A percentile compares a stretch with the other conserved stretches of the same genome.
Conservation (phyloP, 192 early-diverging fungal genomes). For the Coemansia sp. region DNA sequence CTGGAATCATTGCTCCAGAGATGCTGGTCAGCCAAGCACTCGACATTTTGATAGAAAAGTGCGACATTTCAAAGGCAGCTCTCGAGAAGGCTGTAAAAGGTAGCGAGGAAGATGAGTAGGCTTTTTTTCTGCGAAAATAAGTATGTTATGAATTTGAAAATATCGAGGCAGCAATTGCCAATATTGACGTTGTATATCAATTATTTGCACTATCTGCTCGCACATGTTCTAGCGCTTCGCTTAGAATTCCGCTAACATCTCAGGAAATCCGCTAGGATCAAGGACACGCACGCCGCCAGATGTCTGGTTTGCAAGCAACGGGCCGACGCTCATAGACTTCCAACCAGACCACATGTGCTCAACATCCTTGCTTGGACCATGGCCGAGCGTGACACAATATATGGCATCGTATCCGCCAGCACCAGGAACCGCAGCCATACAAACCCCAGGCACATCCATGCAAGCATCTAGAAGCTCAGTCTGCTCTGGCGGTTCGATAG, state of each 20-base stretch:
- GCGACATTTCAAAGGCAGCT: conserved; percentile 67
- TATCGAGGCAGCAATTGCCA: too few species aligned
- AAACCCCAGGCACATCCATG: conserved; percentile 74
- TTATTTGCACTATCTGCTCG: neutral
- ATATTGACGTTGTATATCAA: neutral
- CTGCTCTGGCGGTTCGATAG: conserved; percentile 90
- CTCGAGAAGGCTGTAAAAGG: conserved; percentile 38
- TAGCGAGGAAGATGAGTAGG: conserved; percentile 25
- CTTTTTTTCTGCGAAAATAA: neutral
- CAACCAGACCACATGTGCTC: conserved; percentile 69
- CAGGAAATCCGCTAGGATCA: conserved; percentile 18
- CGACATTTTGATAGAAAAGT: conserved; percentile 82
- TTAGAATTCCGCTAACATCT: conserved; percentile 11
- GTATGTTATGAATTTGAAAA: too few species aligned
- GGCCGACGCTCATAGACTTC: conserved; percentile 79
- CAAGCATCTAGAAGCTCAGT: conserved; percentile 86
- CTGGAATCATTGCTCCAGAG: conserved; percentile 79
- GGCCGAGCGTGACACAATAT: conserved; percentile 77
- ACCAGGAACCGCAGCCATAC: conserved; percentile 95
- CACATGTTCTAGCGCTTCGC: too few species aligned
- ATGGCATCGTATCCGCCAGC: conserved; percentile 99
- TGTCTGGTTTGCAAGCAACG: conserved; percentile 73
- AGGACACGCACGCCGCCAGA: conserved; percentile 57
- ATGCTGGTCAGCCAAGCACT: conserved; percentile 76
- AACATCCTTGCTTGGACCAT: conserved; percentile 55